A percentile compares a stretch with the other conserved stretches of the same genome.
These are phyloP conservation scores for Colletotrichum zoysiae DNA, from an alignment of 2,329 filamentous ascomycete species.

Conservation along the genomic window DNA sequence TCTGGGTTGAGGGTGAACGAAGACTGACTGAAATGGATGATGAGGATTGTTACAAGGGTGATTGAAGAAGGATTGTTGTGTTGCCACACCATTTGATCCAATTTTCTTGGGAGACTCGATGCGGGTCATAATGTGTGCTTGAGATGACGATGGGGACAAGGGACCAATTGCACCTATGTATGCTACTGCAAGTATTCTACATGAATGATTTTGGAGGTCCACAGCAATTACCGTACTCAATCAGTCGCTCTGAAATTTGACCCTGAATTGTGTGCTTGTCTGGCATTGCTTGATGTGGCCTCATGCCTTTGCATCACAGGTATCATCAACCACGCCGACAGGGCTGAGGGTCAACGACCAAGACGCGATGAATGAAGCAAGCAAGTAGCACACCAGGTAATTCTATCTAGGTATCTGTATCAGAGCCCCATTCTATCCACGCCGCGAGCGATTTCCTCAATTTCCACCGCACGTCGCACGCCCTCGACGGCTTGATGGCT, in stretches of 20 bases:
- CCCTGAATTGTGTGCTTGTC: not conserved
- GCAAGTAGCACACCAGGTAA: not conserved
- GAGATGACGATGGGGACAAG: slow-evolving; percentile 37
- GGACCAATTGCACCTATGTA: slow-evolving; percentile 38
- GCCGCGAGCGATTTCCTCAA: slow-evolving; percentile 55
- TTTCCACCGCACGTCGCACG: slow-evolving; percentile 61
- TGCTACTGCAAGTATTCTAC: slow-evolving; percentile 35
- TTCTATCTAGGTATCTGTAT: not conserved
- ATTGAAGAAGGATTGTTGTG: slow-evolving; percentile 13
- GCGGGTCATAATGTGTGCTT: slow-evolving; percentile 20
- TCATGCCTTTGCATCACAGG: not conserved
- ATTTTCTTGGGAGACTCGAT: slow-evolving; percentile 38
- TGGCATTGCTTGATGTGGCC: not conserved
- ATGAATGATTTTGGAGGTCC: slow-evolving; percentile 40
- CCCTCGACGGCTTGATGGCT: slow-evolving; percentile 64
- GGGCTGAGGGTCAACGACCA: not conserved
- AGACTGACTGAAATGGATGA: not conserved
- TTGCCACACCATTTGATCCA: slow-evolving; percentile 24
- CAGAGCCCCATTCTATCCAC: slow-evolving; percentile 7
- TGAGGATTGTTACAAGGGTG: not conserved
- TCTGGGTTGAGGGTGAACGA: not conserved
- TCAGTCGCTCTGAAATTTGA: too few species aligned
- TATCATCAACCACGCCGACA: not conserved
- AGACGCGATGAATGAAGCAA: not conserved
- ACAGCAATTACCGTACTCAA: not conserved